Evolutionary conservation across 1,284 basidiomycete species (phyloP).

Genomic region (Ustilago shanxiensis): DNA sequence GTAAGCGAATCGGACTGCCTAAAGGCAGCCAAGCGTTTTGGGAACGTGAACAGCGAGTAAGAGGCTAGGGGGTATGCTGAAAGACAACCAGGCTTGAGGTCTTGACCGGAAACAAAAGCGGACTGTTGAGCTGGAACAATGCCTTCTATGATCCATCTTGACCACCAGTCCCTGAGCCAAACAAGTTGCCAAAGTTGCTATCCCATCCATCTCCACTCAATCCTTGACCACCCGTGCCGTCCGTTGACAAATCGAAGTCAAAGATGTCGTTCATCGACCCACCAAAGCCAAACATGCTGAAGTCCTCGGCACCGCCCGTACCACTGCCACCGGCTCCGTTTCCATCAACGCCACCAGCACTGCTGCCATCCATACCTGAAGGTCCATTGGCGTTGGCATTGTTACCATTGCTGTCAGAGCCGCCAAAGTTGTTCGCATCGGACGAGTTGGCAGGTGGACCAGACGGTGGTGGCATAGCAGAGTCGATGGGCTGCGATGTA

Average conservation of each 20-base stretch:
- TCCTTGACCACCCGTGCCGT: constrained; percentile 32
- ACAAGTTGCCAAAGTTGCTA: constrained; percentile 55
- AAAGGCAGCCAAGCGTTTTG: not conserved
- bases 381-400: constrained; percentile 30
- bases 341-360: constrained; percentile 16
- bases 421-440: constrained; percentile 18
- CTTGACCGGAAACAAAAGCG: not conserved
- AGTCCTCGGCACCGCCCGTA: constrained; percentile 52
- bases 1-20: not conserved
- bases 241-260: constrained; percentile 63
- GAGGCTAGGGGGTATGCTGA: not conserved
- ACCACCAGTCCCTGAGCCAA: constrained; percentile 39
- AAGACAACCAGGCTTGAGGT: not conserved
- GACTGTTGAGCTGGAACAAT: too few relatives aligned
- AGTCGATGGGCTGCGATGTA: constrained; percentile 38
- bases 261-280: constrained; percentile 65
- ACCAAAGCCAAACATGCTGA: constrained; percentile 64
- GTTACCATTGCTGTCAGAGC: constrained; percentile 15
- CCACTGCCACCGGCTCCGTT: constrained; percentile 13
- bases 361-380: constrained; percentile 10
- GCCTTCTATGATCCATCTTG: constrained; percentile 35
- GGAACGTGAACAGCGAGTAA: not conserved
- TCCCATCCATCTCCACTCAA: constrained; percentile 53
- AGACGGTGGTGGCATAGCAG: constrained; percentile 42
- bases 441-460: constrained; percentile 32